phyloP scores from a whole-genome alignment of 176 grass and related monocot species.

The Oryza glaberrima region DNA sequence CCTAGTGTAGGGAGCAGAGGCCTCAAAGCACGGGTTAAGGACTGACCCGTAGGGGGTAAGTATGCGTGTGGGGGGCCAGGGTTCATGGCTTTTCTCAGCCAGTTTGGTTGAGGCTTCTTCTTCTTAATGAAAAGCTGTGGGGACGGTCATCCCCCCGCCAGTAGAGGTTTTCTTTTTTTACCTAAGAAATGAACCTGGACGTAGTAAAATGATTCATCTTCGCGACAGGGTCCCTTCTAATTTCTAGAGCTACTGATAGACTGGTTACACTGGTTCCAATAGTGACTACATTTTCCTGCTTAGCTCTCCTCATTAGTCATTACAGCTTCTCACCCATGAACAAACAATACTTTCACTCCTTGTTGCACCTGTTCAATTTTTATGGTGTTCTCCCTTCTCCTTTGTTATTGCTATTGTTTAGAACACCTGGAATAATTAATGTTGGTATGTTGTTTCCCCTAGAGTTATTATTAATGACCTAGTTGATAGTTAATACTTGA shows the following conservation, averaged over 20 bases:
- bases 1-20: no score
- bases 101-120: no score
- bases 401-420: not conserved
- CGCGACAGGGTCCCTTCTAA: not conserved
- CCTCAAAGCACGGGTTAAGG: no score
- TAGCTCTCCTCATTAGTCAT: not conserved
- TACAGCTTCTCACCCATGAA: slow-evolving; percentile 5
- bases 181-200: not conserved
- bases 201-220: not conserved
- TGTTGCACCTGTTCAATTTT: not conserved
- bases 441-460: not conserved
- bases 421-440: not conserved
- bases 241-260: not conserved
- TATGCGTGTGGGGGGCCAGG: no score
- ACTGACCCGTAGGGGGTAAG: no score
- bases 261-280: not conserved
- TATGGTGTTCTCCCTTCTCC: not conserved
- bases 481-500: not conserved
- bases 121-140: no score
- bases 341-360: slow-evolving; percentile 1
- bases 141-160: no score
- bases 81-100: no score
- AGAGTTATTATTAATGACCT: not conserved
- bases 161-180: not conserved
- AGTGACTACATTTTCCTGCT: slow-evolving; percentile 6